phyloP scores from a whole-genome alignment of 805 yeast species.

The Schwanniomyces yamadae region DNA sequence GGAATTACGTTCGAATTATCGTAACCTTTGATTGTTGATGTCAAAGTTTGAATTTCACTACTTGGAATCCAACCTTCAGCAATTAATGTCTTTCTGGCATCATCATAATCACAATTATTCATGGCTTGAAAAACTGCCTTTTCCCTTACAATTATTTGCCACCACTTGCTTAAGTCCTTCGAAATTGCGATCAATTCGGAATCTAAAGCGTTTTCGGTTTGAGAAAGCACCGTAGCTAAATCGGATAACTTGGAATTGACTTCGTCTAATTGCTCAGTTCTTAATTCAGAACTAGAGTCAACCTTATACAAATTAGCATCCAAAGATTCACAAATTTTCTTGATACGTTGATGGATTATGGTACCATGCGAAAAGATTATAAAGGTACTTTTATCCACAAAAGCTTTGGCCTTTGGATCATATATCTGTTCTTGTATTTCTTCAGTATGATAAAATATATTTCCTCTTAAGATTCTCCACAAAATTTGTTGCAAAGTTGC shows the following conservation, averaged over 20 bases:
- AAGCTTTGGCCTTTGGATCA: conserved; percentile 56
- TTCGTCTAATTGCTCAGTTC: conserved; percentile 30
- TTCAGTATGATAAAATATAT: conserved; percentile 70
- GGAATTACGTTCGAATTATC: conserved; percentile 52
- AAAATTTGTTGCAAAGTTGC: conserved; percentile 74
- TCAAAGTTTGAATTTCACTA: conserved; percentile 66
- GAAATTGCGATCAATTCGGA: conserved; percentile 81
- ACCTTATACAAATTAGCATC: conserved; percentile 76
- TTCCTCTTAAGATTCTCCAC: conserved; percentile 94
- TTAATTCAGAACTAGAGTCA: conserved; percentile 33
- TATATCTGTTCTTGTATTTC: conserved; percentile 70
- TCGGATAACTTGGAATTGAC: conserved; percentile 30
- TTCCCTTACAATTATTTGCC: conserved; percentile 61
- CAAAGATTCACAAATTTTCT: conserved; percentile 83
- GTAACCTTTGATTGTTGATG: conserved; percentile 61
- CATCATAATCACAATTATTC: conserved; percentile 79
- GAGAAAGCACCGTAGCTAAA: conserved; percentile 33
- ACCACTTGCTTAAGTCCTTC: conserved; percentile 74
- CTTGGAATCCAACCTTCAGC: conserved; percentile 98
- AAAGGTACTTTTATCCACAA: conserved; percentile 75
- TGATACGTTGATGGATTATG: conserved; percentile 66
- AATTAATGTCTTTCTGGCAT: conserved; percentile 77
- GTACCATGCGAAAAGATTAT: conserved; percentile 91
- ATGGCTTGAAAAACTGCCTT: conserved; percentile 77
- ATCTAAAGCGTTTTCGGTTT: conserved; percentile 57